These are phyloP conservation scores for Pleomassaria siparia DNA, from an alignment of 2,329 filamentous ascomycete species.

Conservation along the genomic window DNA sequence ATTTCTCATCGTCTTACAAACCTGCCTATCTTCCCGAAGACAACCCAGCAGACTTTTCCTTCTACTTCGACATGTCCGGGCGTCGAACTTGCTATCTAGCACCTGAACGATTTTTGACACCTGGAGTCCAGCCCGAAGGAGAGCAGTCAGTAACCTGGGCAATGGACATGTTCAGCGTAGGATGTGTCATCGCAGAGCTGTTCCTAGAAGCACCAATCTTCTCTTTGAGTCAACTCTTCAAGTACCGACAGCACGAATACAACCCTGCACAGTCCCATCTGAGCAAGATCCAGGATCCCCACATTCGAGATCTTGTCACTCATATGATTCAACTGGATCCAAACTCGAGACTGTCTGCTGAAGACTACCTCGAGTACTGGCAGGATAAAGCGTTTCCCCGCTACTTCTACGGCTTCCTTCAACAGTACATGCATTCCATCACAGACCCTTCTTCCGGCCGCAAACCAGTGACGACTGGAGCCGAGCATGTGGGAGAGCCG, in stretches of 20 bases:
- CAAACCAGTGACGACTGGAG: slow-evolving; percentile 66
- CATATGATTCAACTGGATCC: slow-evolving; percentile 98
- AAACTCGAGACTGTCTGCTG: slow-evolving; percentile 85
- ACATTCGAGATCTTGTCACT: slow-evolving; percentile 83
- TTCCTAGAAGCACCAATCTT: slow-evolving; percentile 97
- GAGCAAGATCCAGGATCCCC: slow-evolving; percentile 81
- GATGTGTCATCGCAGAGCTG: slow-evolving; percentile 94
- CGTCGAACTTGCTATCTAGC: slow-evolving; percentile 92
- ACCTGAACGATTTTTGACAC: slow-evolving; percentile 82
- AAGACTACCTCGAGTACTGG: slow-evolving; percentile 92
- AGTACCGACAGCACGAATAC: slow-evolving; percentile 90
- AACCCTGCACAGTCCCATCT: slow-evolving; percentile 81
- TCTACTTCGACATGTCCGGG: slow-evolving; percentile 94
- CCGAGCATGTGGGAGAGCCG: slow-evolving; percentile 77
- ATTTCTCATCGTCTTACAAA: slow-evolving; percentile 96
- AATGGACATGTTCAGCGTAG: slow-evolving; percentile 98
- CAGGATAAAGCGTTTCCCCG: slow-evolving; percentile 88
- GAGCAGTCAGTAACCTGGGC: slow-evolving; percentile 75
- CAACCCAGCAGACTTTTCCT: slow-evolving; percentile 95
- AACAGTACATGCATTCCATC: slow-evolving; percentile 96
- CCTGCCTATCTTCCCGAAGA: slow-evolving; percentile 92
- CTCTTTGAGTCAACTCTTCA: slow-evolving; percentile 92
- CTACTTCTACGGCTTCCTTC: slow-evolving; percentile 96
- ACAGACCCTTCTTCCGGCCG: slow-evolving; percentile 86
- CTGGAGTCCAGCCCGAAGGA: slow-evolving; percentile 66